Percentiles rank a stretch among this genome's conserved stretches.
Conservation (phyloP, 2,329 filamentous ascomycete genomes). For the Phoma herbarum region DNA sequence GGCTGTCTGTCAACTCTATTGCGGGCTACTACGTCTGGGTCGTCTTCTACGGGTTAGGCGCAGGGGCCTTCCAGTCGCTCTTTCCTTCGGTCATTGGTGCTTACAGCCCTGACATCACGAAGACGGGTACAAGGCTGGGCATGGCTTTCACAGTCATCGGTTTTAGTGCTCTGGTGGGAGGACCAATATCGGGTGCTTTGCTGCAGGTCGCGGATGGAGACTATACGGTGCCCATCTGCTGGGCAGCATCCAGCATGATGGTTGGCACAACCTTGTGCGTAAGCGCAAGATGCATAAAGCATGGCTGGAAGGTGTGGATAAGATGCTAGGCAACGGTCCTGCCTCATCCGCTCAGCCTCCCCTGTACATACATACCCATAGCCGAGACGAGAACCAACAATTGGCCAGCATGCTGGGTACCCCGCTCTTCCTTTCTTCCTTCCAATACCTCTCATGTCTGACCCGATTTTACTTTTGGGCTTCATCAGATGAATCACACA, state of each 20-base stretch:
- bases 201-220: constrained; percentile 52
- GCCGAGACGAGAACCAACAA: neutral
- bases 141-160: constrained; percentile 62
- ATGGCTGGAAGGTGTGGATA: constrained; percentile 33
- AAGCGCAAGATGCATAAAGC: constrained; percentile 32
- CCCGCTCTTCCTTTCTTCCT: constrained; percentile 3
- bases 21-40: constrained; percentile 69
- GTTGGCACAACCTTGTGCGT: constrained; percentile 27
- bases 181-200: constrained; percentile 63
- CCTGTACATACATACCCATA: neutral
- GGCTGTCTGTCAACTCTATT: constrained; percentile 64
- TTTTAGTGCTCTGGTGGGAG: constrained; percentile 61
- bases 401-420: neutral
- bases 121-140: constrained; percentile 59
- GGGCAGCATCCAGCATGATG: constrained; percentile 32
- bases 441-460: neutral
- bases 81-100: constrained; percentile 54
- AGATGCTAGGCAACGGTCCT: constrained; percentile 27
- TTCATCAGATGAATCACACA: neutral
- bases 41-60: constrained; percentile 69
- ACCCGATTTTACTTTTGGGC: neutral
- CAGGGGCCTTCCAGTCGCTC: constrained; percentile 51
- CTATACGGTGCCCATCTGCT: constrained; percentile 38
- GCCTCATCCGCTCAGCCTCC: neutral
- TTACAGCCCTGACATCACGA: constrained; percentile 40